Conservation (phyloP, 139 green algal genomes). For the Chlamydomonas sphaeroides region DNA sequence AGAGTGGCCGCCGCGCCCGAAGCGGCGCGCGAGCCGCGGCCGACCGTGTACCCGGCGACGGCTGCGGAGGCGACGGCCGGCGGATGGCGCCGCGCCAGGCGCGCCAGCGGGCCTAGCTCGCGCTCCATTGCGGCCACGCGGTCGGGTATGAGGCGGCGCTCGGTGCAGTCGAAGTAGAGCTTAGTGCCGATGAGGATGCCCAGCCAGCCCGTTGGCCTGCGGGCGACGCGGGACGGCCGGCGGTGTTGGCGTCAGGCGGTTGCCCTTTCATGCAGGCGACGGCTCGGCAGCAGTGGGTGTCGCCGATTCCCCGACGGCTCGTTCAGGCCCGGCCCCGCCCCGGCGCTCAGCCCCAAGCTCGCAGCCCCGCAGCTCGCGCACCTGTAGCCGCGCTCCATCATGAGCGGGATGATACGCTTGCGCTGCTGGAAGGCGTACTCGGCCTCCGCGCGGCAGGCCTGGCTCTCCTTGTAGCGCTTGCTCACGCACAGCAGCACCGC, state of each 20-base stretch:
- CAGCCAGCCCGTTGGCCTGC: conserved; percentile 52
- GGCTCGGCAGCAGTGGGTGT: no score
- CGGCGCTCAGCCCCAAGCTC: neutral
- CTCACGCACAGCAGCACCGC: conserved; percentile 54
- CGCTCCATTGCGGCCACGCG: conserved; percentile 17
- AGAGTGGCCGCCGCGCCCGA: no score
- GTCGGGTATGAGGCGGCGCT: conserved; percentile 26
- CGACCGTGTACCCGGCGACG: neutral
- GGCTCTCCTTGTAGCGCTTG: conserved; percentile 56
- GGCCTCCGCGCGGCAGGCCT: conserved; percentile 57
- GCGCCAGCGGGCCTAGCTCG: conserved; percentile 18
- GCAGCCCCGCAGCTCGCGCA: neutral
- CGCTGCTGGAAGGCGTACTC: conserved; percentile 58
- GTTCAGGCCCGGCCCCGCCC: no score
- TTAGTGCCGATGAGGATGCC: conserved; percentile 53
- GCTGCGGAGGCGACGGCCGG: no score
- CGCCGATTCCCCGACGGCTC: no score
- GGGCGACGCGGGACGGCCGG: no score
- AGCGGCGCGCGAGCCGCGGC: no score
- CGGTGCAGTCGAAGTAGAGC: conserved; percentile 56
- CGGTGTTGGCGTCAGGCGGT: no score
- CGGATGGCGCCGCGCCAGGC: conserved; percentile 5
- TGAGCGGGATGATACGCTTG: conserved; percentile 48
- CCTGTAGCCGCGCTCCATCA: conserved; percentile 49
- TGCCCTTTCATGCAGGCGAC: no score